A percentile compares a stretch with the other conserved stretches of the same genome.
Conservation (phyloP, 2,329 filamentous ascomycete genomes). For the Trematosphaeria pertusa region DNA sequence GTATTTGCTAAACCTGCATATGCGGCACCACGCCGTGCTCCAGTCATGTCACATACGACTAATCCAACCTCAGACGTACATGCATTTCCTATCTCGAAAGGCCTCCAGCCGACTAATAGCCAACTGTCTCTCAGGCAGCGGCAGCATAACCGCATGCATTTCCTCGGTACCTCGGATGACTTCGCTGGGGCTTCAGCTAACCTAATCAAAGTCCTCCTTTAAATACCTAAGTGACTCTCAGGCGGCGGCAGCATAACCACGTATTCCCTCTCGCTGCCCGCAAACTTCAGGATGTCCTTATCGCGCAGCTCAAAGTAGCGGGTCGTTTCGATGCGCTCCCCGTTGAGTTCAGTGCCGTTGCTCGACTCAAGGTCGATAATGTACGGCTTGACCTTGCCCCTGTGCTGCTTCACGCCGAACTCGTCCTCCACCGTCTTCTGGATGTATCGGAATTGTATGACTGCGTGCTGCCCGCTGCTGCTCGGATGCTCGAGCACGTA, state of each 20-base stretch:
- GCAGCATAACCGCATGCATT: too few species aligned
- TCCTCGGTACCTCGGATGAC: too few species aligned
- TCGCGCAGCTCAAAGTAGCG: conserved; percentile 86
- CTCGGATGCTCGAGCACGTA: conserved; percentile 87
- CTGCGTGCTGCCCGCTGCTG: conserved; percentile 93
- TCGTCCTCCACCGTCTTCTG: conserved; percentile 87
- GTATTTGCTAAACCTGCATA: too few species aligned
- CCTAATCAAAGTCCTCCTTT: too few species aligned
- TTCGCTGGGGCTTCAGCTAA: too few species aligned
- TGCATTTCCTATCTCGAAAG: too few species aligned
- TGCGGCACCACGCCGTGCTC: too few species aligned
- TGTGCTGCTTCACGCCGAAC: conserved; percentile 60
- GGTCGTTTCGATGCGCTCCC: conserved; percentile 73
- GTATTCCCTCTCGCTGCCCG: conserved; percentile 88
- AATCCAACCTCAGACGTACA: too few species aligned
- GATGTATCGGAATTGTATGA: conserved; percentile 87
- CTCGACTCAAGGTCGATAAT: conserved; percentile 92
- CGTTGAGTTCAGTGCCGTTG: conserved; percentile 87
- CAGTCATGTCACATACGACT: too few species aligned
- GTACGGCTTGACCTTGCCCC: conserved; percentile 71
- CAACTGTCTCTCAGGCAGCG: too few species aligned
- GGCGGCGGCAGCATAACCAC: conserved; percentile 80
- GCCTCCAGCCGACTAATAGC: too few species aligned
- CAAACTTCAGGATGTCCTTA: conserved; percentile 89
- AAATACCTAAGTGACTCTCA: too few species aligned